Base-by-base conservation (phyloP, 495 filamentous ascomycete genomes). In the Annulohypoxylon bovei region DNA sequence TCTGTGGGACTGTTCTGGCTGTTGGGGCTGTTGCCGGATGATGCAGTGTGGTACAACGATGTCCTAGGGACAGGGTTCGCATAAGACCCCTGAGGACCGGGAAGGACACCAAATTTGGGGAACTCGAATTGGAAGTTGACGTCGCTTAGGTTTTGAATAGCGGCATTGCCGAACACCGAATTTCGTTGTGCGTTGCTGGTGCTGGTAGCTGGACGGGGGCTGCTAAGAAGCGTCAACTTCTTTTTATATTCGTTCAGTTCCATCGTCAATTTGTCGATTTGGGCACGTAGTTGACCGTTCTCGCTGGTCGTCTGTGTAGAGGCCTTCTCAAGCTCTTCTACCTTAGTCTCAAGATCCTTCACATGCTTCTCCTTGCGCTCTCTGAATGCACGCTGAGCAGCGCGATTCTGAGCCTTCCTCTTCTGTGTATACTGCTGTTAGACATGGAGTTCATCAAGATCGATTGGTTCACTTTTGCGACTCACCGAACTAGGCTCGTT, bases 321-420 rank as follows among this genome's bases (percentile, higher is more conserved):
- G 1, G 87, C 85, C 80, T 94, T 94, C 77, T 96, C 91, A n/a
- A 99, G 82, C 72, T 97, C 94, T 18, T 92, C 86, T 20, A 98
- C 95, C 78, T 98, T 98, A 52, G 89, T 92, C 79, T 99, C 95
- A 25, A 99, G 84, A 74, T 99, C 96, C 77, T 95, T 97, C 44
- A 99, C 76, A 74, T 99, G 95, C 80, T 93, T 97, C 81, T 99
- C 95, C 82, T 99, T 99, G 50, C 95, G 92, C 77, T 99, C 95
- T 23, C 95, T 88, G 87, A 99, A 99, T 6, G 95, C 95, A 42
- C 95, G 88, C 81, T 99, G 95, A 27, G 95, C 95, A 1, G 96
- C 95, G 63, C 95, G 91, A 72, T 99, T 99, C 76, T 99, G 95
- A 9, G 96, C 95, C 81, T 99, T 99, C 70, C 95, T 92, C 83